Base-by-base conservation (phyloP, 1,139 yeast genomes). In the Hemisphaericaspora xylanilytica region DNA sequence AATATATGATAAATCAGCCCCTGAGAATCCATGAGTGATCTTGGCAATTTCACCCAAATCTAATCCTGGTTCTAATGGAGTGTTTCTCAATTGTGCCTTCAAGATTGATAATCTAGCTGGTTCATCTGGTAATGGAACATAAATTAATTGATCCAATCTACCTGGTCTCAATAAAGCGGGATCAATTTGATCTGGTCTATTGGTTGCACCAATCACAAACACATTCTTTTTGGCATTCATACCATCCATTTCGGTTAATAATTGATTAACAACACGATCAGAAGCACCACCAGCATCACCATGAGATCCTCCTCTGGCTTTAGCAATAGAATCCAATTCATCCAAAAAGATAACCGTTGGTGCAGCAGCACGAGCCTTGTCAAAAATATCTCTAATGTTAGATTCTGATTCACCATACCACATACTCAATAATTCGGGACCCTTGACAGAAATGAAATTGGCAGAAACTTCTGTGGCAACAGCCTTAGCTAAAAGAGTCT, bases 331-430 rank as follows among this genome's bases (percentile, higher is more conserved):
- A 67, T 92, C 98, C 65, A 92, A 79, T 70, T 92, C 98, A 73
- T 92, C 98, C 57, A 92, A 79, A 71, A 92, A 92, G 33, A 92
- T 96, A 48, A 92, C 97, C 35, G 97, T 89, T 55, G 98, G 98
- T 8, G 97, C 97, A 42, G 97, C 97, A 40, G 97, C 97, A 69
- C 97, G 82, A 14, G 98, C 98, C 69, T 90, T 90, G 68, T 90
- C 97, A 58, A 92, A 92, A 55, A 92, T 90, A 65, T 90, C 97
- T 70, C 97, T 85, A 56, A 92, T 89, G 61, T 89, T 89, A 35
- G 96, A 87, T 69, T 92, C 98, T 15, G 96, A 87, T 70, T 92
- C 97, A 76, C 98, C 98, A 62, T 88, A 89, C 95, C 96, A 92
- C 97, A 90, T 92, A 69, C 96, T 86, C 59, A 92, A 78, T 59